Evolutionary conservation across 805 yeast species (phyloP).

Genomic region (Babjeviella inositovora): DNA sequence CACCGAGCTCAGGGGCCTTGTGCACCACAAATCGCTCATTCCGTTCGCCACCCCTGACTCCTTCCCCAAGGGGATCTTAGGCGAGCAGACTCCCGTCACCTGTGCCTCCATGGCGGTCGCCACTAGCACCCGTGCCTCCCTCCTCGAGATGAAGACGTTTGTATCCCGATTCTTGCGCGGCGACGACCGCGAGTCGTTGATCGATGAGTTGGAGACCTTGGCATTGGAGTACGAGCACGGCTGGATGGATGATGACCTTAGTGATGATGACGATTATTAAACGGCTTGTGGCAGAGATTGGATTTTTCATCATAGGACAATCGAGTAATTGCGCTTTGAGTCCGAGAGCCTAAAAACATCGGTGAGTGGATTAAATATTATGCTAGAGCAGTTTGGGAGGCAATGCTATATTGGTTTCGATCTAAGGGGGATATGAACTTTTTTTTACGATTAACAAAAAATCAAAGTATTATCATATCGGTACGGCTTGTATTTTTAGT

Average conservation of each 20-base stretch:
- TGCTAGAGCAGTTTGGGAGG: too few relatives aligned
- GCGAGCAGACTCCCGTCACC: conserved; percentile 2
- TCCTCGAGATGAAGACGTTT: conserved; percentile 8
- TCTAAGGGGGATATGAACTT: too few relatives aligned
- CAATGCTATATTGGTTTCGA: too few relatives aligned
- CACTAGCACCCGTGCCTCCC: conserved; percentile 7
- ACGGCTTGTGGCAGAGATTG: too few relatives aligned
- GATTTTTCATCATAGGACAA: too few relatives aligned
- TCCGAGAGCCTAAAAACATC: too few relatives aligned
- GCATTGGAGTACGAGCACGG: conserved; percentile 34
- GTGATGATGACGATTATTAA: conserved; percentile 19
- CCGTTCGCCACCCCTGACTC: conserved; percentile 9
- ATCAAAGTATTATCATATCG: too few relatives aligned
- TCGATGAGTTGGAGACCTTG: conserved; percentile 26
- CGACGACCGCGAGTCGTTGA: conserved; percentile 38
- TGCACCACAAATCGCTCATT: conserved; percentile 3
- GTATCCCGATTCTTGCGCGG: conserved; percentile 10
- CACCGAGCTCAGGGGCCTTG: conserved; percentile 5
- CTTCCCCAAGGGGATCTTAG: conserved; percentile 10
- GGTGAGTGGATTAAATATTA: too few relatives aligned
- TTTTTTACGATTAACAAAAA: too few relatives aligned
- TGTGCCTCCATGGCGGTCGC: conserved; percentile 7
- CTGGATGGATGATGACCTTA: conserved; percentile 26
- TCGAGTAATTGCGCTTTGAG: too few relatives aligned
- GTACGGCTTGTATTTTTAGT: too few relatives aligned